These are phyloP conservation scores for Phytophthora colocasiae DNA, from an alignment of 352 stramenopile genomes.

Conservation along the genomic window DNA sequence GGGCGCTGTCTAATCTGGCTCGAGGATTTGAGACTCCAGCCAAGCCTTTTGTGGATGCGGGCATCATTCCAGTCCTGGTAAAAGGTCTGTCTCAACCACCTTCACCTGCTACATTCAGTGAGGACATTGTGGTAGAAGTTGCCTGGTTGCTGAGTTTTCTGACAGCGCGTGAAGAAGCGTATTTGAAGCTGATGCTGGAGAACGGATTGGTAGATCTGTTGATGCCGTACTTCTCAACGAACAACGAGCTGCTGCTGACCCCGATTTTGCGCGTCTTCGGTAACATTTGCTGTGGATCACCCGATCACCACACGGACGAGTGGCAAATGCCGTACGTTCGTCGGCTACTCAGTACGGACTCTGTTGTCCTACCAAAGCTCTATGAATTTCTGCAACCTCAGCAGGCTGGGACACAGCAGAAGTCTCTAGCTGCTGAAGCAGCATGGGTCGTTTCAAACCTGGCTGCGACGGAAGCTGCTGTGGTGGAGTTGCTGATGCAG, in stretches of 20 bases:
- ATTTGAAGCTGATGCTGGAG: conserved; percentile 72
- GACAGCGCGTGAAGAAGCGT: conserved; percentile 79
- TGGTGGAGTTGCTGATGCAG: conserved; percentile 67
- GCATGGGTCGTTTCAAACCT: conserved; percentile 86
- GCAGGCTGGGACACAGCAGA: conserved; percentile 27
- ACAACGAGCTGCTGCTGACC: conserved; percentile 71
- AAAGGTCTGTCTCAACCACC: conserved; percentile 44
- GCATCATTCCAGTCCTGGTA: conserved; percentile 59
- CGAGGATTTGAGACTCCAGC: conserved; percentile 77
- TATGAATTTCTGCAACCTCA: conserved; percentile 55
- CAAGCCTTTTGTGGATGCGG: conserved; percentile 79
- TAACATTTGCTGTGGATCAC: conserved; percentile 78
- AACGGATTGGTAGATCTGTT: conserved; percentile 58
- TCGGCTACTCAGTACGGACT: conserved; percentile 51
- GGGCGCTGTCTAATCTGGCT: conserved; percentile 28
- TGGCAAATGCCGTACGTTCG: conserved; percentile 75
- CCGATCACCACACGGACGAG: conserved; percentile 75
- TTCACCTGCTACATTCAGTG: conserved; percentile 41
- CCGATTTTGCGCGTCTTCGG: conserved; percentile 80
- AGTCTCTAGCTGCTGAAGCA: conserved; percentile 61
- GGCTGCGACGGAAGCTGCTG: conserved; percentile 54
- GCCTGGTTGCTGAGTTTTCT: conserved; percentile 90
- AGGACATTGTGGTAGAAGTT: conserved; percentile 76
- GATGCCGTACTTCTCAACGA: conserved; percentile 65
- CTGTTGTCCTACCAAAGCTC: conserved; percentile 67